A percentile compares a stretch with the other conserved stretches of the same genome.
Evolutionary conservation across 495 filamentous ascomycete genomes (phyloP).

Genomic region (Sphaerosporella brunnea): DNA sequence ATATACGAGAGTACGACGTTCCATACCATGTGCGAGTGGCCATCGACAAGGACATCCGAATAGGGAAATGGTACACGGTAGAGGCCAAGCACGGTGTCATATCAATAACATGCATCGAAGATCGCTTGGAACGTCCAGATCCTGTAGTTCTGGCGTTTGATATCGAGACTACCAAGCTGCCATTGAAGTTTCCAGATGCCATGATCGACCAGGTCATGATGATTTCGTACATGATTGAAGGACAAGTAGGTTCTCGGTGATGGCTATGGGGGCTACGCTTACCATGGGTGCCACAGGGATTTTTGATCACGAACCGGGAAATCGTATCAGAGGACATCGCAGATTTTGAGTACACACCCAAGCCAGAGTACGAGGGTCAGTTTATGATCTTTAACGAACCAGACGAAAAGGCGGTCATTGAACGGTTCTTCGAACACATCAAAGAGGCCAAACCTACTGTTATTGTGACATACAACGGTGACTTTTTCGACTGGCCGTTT

Average conservation of each 20-base stretch:
- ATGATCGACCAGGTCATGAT: constrained; percentile 97
- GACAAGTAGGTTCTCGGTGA: constrained; percentile 47
- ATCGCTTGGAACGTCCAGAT: constrained; percentile 72
- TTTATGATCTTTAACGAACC: constrained; percentile 98
- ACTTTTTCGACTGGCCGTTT: constrained; percentile 99
- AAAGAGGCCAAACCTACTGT: constrained; percentile 89
- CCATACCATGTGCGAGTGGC: constrained; percentile 97
- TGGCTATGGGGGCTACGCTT: background rate
- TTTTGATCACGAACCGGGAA: constrained; percentile 94
- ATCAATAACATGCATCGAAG: constrained; percentile 66
- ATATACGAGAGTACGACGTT: constrained; percentile 98
- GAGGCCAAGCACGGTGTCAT: constrained; percentile 82
- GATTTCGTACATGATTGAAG: constrained; percentile 99
- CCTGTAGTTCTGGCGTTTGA: constrained; percentile 94
- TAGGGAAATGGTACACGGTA: constrained; percentile 94
- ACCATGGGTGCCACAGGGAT: constrained; percentile 35
- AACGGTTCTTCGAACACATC: constrained; percentile 88
- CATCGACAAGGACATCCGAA: constrained; percentile 91
- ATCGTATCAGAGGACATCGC: constrained; percentile 95
- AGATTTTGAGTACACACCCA: constrained; percentile 97
- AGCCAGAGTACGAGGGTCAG: constrained; percentile 80
- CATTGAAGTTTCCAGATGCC: constrained; percentile 94
- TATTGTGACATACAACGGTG: constrained; percentile 98
- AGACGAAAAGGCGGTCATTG: constrained; percentile 69
- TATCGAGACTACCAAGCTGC: constrained; percentile 94